Conservation (phyloP, 139 green algal genomes). For the Chlorella sp. region DNA sequence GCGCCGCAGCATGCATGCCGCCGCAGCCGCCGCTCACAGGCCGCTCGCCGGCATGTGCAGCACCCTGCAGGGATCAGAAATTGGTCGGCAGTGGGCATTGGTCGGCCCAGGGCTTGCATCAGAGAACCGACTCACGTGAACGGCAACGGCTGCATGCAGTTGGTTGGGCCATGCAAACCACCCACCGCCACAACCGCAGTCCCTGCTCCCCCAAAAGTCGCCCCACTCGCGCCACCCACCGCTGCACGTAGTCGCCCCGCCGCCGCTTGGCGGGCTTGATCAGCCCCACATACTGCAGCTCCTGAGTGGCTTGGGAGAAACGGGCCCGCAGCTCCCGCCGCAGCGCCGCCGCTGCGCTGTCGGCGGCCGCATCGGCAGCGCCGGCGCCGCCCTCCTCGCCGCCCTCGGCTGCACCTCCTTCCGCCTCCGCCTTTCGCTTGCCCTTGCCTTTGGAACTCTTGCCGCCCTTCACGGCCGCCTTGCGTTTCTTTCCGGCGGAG, state of each 20-base stretch:
- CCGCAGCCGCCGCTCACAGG: background rate
- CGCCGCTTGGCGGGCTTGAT: constrained; percentile 42
- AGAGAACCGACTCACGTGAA: no score
- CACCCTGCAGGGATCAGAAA: background rate
- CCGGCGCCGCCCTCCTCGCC: background rate
- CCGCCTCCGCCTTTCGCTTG: background rate
- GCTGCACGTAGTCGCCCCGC: constrained; percentile 51
- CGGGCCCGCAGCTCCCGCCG: constrained; percentile 40
- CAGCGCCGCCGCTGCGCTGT: background rate
- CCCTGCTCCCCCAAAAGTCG: no score
- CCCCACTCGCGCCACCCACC: no score
- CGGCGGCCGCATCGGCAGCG: background rate
- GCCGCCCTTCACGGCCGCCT: background rate
- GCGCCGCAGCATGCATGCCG: no score
- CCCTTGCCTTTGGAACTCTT: constrained; percentile 12
- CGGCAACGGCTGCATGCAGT: no score
- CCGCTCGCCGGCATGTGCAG: constrained; percentile 38
- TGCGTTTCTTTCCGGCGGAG: background rate
- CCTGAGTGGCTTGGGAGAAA: constrained; percentile 52
- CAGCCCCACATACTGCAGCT: constrained; percentile 60
- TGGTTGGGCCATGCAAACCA: no score
- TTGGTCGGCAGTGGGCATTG: no score
- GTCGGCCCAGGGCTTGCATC: no score
- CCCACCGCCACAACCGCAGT: no score
- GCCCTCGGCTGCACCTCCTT: no score